These are phyloP conservation scores for Beauveria bassiana DNA, from an alignment of 2,329 filamentous ascomycete genomes.

Conservation along the genomic window DNA sequence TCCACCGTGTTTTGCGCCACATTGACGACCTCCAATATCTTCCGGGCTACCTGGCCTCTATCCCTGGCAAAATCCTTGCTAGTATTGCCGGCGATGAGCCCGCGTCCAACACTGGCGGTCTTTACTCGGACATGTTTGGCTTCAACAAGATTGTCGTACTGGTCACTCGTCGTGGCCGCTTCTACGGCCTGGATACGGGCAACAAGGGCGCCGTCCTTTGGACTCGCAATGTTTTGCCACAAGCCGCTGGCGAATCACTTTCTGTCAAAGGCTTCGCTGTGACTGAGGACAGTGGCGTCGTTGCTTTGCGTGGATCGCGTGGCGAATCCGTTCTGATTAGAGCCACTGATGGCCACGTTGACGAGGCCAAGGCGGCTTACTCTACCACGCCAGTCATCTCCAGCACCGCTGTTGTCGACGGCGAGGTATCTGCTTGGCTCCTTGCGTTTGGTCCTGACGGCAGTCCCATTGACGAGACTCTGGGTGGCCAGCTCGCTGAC, in stretches of 20 bases:
- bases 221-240: conserved; percentile 58
- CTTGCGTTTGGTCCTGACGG: conserved; percentile 46
- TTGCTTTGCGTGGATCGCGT: conserved; percentile 51
- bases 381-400: conserved; percentile 23
- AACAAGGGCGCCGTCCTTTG: conserved; percentile 68
- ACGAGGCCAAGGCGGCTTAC: conserved; percentile 31
- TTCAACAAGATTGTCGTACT: conserved; percentile 81
- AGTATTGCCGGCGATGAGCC: conserved; percentile 54
- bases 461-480: conserved; percentile 35
- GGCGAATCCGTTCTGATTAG: conserved; percentile 55
- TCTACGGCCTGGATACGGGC: conserved; percentile 73
- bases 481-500: conserved; percentile 38
- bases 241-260: conserved; percentile 49
- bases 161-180: conserved; percentile 68
- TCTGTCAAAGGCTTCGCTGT: conserved; percentile 61
- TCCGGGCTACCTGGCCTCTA: conserved; percentile 60
- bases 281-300: conserved; percentile 46
- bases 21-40: conserved; percentile 68
- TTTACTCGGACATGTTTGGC: conserved; percentile 70
- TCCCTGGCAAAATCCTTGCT: conserved; percentile 62
- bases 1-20: conserved; percentile 80
- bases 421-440: conserved; percentile 43
- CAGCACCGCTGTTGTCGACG: conserved; percentile 46
- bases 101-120: conserved; percentile 32
- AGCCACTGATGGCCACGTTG: conserved; percentile 42